Evolutionary conservation across 345 rosid species (phyloP).

Genomic region (Camelina laxa): DNA sequence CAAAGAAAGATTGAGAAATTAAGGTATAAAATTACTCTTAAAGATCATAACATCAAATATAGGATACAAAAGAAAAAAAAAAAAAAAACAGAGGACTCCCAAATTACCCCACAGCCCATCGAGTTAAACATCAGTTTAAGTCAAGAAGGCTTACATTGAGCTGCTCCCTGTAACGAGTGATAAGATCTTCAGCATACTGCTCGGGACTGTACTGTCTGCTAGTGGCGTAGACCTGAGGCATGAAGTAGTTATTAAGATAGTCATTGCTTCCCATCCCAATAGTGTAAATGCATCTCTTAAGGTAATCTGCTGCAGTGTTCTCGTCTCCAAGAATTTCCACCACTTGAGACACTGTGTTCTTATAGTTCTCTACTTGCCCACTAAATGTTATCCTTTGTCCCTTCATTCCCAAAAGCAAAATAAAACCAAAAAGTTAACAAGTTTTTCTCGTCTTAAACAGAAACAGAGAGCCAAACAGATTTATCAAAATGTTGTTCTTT

Average conservation of each 20-base stretch:
- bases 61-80: background rate
- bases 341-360: conserved; percentile 60
- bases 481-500: conserved; percentile 4
- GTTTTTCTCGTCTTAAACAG: background rate
- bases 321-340: conserved; percentile 67
- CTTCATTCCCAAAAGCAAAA: conserved; percentile 42
- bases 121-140: background rate
- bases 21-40: background rate
- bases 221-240: conserved; percentile 66
- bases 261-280: conserved; percentile 92
- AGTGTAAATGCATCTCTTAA: conserved; percentile 69
- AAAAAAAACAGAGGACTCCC: conserved; percentile 16
- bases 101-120: background rate
- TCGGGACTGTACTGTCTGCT: conserved; percentile 60
- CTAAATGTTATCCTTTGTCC: conserved; percentile 76
- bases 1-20: background rate
- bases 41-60: conserved; percentile 13
- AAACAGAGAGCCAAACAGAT: background rate
- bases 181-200: conserved; percentile 64
- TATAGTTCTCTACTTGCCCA: conserved; percentile 76
- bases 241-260: conserved; percentile 92
- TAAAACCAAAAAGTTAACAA: background rate
- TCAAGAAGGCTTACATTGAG: conserved; percentile 52
- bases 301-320: conserved; percentile 55
- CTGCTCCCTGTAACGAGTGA: conserved; percentile 59